A percentile compares a stretch with the other conserved stretches of the same genome.
Evolutionary conservation across 352 stramenopile genomes (phyloP).

Genomic region (Globisporangium paroecandrum): DNA sequence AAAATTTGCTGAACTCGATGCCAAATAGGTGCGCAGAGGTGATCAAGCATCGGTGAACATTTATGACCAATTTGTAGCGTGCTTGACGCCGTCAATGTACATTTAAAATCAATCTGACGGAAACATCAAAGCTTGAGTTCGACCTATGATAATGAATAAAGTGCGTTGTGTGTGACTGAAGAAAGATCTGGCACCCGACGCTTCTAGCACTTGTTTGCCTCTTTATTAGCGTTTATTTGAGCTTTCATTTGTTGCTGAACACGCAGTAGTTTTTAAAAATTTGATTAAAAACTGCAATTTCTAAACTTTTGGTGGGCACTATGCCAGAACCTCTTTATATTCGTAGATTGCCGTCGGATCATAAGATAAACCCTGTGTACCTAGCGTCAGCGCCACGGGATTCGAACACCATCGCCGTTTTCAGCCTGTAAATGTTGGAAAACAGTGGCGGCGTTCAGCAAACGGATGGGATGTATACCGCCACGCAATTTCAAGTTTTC

Average conservation of each 20-base stretch:
- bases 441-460: too few relatives aligned
- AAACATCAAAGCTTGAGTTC: neutral
- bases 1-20: conserved; percentile 3
- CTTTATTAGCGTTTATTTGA: neutral
- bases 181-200: too few relatives aligned
- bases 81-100: neutral
- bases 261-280: neutral
- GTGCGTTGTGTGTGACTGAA: too few relatives aligned
- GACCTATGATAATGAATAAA: too few relatives aligned
- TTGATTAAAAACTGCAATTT: neutral
- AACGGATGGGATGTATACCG: too few relatives aligned
- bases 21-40: neutral
- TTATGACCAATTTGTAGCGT: neutral
- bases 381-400: too few relatives aligned
- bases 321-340: neutral
- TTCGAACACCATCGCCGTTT: too few relatives aligned
- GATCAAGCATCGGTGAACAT: neutral
- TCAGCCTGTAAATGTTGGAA: too few relatives aligned
- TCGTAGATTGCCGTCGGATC: too few relatives aligned
- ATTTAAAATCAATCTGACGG: conserved; percentile 1
- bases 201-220: too few relatives aligned
- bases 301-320: neutral
- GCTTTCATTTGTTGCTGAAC: neutral
- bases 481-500: too few relatives aligned
- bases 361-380: too few relatives aligned